Percentiles rank a stretch among this genome's conserved stretches.
Evolutionary conservation across 805 yeast species (phyloP).

Genomic region (Schwanniomyces yamadae): DNA sequence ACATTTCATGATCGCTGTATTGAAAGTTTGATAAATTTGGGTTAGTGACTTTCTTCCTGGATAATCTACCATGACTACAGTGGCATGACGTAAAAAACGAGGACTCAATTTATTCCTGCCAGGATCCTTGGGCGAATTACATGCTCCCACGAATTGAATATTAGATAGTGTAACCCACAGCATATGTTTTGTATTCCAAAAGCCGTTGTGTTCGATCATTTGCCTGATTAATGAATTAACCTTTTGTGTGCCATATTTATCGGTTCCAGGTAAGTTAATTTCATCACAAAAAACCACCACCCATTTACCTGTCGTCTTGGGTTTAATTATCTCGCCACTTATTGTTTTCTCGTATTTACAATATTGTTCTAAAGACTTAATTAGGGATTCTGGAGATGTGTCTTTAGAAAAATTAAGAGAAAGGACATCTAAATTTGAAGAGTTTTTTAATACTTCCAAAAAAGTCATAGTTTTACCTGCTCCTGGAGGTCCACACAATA

Average conservation of each 20-base stretch:
- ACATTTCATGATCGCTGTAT: constrained; percentile 52
- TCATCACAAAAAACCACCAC: constrained; percentile 90
- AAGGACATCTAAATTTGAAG: constrained; percentile 57
- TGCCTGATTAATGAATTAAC: constrained; percentile 74
- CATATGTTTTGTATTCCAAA: constrained; percentile 61
- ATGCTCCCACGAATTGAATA: constrained; percentile 90
- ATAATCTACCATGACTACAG: constrained; percentile 72
- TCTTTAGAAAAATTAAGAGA: constrained; percentile 83
- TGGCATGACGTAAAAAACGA: constrained; percentile 65
- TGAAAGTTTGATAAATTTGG: constrained; percentile 67
- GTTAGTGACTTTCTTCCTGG: constrained; percentile 63
- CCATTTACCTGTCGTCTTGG: constrained; percentile 62
- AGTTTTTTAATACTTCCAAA: constrained; percentile 60
- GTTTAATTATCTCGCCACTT: constrained; percentile 55
- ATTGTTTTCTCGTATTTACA: constrained; percentile 58
- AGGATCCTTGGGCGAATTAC: constrained; percentile 82
- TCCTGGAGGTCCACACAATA: constrained; percentile 96
- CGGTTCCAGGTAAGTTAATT: constrained; percentile 75
- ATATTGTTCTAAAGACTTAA: constrained; percentile 68
- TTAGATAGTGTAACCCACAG: constrained; percentile 66
- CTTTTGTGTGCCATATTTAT: constrained; percentile 69
- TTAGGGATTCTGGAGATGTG: constrained; percentile 59
- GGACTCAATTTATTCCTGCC: constrained; percentile 62
- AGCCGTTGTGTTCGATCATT: constrained; percentile 69
- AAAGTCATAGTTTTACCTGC: constrained; percentile 95